phyloP scores from a whole-genome alignment of 1,284 basidiomycete species.

The Boletus subluridellus region DNA sequence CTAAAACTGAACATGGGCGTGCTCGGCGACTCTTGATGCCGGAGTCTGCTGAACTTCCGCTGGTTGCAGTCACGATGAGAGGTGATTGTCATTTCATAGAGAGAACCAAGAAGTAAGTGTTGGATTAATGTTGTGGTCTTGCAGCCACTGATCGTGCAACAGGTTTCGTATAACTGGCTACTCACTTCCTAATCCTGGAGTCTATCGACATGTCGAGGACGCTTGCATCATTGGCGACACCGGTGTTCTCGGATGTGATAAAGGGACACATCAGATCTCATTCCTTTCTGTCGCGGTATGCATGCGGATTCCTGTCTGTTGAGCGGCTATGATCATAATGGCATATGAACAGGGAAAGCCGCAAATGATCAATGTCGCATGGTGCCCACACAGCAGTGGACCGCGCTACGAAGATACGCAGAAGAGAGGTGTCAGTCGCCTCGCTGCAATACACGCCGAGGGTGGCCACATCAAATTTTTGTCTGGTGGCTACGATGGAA shows the following conservation, averaged over 20 bases:
- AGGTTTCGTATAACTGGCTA: slow-evolving; percentile 39
- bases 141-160: slow-evolving; percentile 13
- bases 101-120: slow-evolving; percentile 32
- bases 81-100: slow-evolving; percentile 50
- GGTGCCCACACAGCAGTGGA: slow-evolving; percentile 29
- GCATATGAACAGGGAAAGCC: slow-evolving; percentile 24
- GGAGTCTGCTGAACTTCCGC: slow-evolving; percentile 32
- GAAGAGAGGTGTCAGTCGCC: slow-evolving; percentile 38
- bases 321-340: slow-evolving; percentile 17
- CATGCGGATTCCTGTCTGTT: slow-evolving; percentile 26
- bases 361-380: slow-evolving; percentile 32
- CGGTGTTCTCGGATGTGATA: slow-evolving; percentile 44
- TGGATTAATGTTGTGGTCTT: slow-evolving; percentile 5
- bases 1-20: slow-evolving; percentile 39
- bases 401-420: slow-evolving; percentile 27
- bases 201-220: slow-evolving; percentile 42
- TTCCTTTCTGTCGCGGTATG: slow-evolving; percentile 37
- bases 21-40: slow-evolving; percentile 45
- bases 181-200: slow-evolving; percentile 42
- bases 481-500: slow-evolving; percentile 45
- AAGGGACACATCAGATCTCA: slow-evolving; percentile 41
- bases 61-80: slow-evolving; percentile 50
- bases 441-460: slow-evolving; percentile 36
- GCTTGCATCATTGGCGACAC: slow-evolving; percentile 42
- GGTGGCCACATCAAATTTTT: slow-evolving; percentile 38